Base-by-base conservation (phyloP, 495 filamentous ascomycete species). In the Choiromyces venosus region DNA sequence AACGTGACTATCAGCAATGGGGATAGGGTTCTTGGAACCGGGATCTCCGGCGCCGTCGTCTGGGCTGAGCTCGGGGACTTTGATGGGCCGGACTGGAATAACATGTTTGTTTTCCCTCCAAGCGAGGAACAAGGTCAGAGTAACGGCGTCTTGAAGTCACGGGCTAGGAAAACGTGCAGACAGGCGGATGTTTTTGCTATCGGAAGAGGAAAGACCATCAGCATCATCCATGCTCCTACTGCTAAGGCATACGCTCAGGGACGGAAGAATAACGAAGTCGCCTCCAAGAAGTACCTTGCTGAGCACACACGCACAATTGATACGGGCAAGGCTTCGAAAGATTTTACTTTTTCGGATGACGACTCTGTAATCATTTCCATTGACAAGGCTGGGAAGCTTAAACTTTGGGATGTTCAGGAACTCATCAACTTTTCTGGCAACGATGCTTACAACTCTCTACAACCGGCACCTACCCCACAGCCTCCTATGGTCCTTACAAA, bases 251-350 rank as follows among this genome's bases (percentile, higher is more conserved):
- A 91, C 75, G 90, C 91, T 73, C 84, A 88, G n/a, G 79, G 74
- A 33, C 70, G 40, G 21, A 81, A 68, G 72, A 72, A 74, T 14
- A 81, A 81, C 14, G 79, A 80, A 37, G 80, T 81, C 36, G 74
- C 68, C 37, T 79, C 80, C 4, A 81, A 96, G 80, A 92, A 89
- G 78, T 96, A 96, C 76, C 88, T 96, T 76, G 88, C 89, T 74
- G 90, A 96, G 74, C 94, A 91, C 78, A 89, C 90, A 52, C 85
- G 97, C 74, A 94, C 93, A 83, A 95, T 99, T 82, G 91, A 92
- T 65, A 97, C 93, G 70, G 96, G 96, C 68, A 99, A 99, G 83
- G 96, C 96, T 66, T 94, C 93, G 39, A 98, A 99, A 82, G 96
- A 99, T 78, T 99, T 98, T 81, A 88, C 90, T 66, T 99, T 99